A percentile compares a stretch with the other conserved stretches of the same genome.
phyloP scores from a whole-genome alignment of 495 filamentous ascomycete genomes.

The Neurospora terricola region DNA sequence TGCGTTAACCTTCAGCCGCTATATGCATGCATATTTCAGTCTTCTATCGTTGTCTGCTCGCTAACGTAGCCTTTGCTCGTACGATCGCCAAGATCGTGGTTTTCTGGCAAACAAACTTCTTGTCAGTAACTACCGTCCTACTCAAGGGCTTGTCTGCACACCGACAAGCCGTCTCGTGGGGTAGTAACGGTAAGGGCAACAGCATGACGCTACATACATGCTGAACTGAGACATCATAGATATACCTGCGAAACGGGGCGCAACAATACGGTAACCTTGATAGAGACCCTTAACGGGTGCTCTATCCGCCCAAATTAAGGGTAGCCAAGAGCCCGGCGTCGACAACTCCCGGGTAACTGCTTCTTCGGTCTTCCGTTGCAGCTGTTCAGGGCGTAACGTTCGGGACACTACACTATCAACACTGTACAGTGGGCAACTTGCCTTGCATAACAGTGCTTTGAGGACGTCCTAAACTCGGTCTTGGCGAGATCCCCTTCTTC shows the following conservation, averaged over 20 bases:
- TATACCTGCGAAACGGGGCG: neutral
- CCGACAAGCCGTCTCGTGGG: neutral
- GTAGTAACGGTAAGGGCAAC: neutral
- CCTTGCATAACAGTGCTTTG: neutral
- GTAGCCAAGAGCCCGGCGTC: neutral
- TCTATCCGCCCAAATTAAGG: neutral
- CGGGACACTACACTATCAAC: neutral
- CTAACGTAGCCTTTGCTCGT: neutral
- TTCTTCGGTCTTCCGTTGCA: neutral
- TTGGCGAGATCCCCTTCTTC: neutral
- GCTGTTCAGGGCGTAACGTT: neutral
- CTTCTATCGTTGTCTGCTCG: neutral
- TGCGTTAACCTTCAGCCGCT: neutral
- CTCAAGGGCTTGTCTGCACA: neutral
- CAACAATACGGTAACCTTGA: neutral
- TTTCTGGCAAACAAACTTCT: neutral
- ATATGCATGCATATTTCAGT: neutral
- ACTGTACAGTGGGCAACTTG: neutral
- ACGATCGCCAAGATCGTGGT: neutral
- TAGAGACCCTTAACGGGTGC: neutral
- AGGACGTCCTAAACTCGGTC: neutral
- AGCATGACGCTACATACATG: neutral
- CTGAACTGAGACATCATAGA: neutral
- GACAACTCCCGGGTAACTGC: neutral
- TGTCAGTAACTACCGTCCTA: neutral